phyloP scores from a whole-genome alignment of 192 early-diverging fungal genomes.

The Diversispora eburnea region DNA sequence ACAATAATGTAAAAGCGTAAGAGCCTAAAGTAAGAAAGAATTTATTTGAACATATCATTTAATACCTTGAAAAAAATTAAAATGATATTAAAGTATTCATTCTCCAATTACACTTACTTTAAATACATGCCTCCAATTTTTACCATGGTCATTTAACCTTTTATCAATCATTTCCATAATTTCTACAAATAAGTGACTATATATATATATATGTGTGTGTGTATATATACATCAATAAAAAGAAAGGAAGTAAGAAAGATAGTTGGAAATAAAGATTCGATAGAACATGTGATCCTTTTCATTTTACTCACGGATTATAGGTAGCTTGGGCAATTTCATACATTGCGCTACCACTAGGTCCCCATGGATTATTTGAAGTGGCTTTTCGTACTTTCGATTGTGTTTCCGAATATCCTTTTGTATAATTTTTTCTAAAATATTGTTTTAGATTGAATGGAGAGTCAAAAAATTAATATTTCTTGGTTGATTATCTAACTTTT shows the following conservation, averaged over 20 bases:
- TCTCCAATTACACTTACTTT: slow-evolving; percentile 58
- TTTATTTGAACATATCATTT: too few species aligned
- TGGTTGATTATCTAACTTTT: background rate
- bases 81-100: too few species aligned
- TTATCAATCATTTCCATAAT: slow-evolving; percentile 99
- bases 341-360: slow-evolving; percentile 76
- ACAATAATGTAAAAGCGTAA: slow-evolving; percentile 83
- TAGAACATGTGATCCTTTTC: too few species aligned
- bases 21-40: slow-evolving; percentile 50
- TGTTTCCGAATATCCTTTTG: slow-evolving; percentile 86
- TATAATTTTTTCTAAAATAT: slow-evolving; percentile 45
- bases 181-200: slow-evolving; percentile 83
- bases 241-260: background rate
- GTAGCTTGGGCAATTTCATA: slow-evolving; percentile 80
- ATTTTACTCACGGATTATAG: slow-evolving; percentile 71
- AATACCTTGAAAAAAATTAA: too few species aligned
- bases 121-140: slow-evolving; percentile 98
- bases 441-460: background rate
- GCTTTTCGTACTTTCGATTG: slow-evolving; percentile 88
- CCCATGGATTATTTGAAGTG: slow-evolving; percentile 75
- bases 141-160: slow-evolving; percentile 94
- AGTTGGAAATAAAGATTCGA: background rate
- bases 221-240: background rate
- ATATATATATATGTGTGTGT: background rate
- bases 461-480: background rate